These are phyloP conservation scores for Alternaria consortialis DNA, from an alignment of 2,329 filamentous ascomycete species.

Conservation along the genomic window DNA sequence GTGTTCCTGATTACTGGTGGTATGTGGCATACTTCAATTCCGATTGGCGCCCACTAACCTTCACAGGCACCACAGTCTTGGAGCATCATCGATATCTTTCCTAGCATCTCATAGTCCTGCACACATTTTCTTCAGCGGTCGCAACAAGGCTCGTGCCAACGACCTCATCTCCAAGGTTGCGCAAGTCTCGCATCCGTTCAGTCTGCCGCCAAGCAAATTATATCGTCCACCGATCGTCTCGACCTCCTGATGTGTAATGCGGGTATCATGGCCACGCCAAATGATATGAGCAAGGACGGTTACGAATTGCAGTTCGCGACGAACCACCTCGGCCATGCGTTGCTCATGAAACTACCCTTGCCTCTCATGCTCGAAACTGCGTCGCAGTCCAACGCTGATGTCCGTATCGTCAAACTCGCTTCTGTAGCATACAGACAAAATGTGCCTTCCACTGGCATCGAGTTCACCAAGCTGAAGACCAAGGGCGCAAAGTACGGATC, in stretches of 20 bases:
- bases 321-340: conserved; percentile 61
- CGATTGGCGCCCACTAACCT: background rate
- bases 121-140: conserved; percentile 58
- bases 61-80: conserved; percentile 57
- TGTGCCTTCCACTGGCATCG: conserved; percentile 40
- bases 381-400: conserved; percentile 50
- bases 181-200: conserved; percentile 28
- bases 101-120: conserved; percentile 55
- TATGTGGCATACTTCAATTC: background rate
- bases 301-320: conserved; percentile 62
- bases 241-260: conserved; percentile 60
- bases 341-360: conserved; percentile 57
- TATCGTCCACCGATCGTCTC: conserved; percentile 50
- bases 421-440: conserved; percentile 41
- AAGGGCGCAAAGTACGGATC: conserved; percentile 32
- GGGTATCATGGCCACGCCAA: conserved; percentile 52
- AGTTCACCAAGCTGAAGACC: conserved; percentile 32
- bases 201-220: conserved; percentile 6
- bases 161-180: conserved; percentile 52
- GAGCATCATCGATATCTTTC: conserved; percentile 55
- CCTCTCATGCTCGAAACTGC: conserved; percentile 55
- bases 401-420: conserved; percentile 56
- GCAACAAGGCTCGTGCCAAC: conserved; percentile 53
- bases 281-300: conserved; percentile 55
- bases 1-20: conserved; percentile 26